These are phyloP conservation scores for Pyrus communis DNA, from an alignment of 306 rosid species.

Conservation along the genomic window DNA sequence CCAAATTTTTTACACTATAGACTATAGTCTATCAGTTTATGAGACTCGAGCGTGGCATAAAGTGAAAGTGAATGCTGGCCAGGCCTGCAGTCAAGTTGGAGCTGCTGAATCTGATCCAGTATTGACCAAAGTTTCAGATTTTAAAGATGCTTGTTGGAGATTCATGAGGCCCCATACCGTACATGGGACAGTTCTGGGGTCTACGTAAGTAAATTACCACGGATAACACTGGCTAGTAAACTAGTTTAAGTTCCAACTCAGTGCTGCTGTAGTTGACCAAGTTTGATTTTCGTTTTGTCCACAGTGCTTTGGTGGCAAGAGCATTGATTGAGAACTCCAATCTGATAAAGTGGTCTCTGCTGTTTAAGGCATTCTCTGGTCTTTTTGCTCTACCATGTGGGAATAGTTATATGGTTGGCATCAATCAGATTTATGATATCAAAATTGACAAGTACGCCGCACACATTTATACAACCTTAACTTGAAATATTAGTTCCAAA, in stretches of 20 bases:
- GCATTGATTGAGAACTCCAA: constrained; percentile 86
- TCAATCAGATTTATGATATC: constrained; percentile 94
- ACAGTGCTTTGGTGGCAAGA: constrained; percentile 87
- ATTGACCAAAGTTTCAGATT: constrained; percentile 42
- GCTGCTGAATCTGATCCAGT: constrained; percentile 74
- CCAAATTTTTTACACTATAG: background rate
- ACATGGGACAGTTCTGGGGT: constrained; percentile 87
- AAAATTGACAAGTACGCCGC: constrained; percentile 80
- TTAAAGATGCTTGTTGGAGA: constrained; percentile 96
- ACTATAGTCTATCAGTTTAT: background rate
- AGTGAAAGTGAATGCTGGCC: constrained; percentile 31
- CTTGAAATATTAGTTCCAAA: background rate
- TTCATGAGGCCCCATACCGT: constrained; percentile 94
- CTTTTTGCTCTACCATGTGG: constrained; percentile 86
- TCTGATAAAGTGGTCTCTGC: constrained; percentile 90
- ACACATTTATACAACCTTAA: background rate
- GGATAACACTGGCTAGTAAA: background rate
- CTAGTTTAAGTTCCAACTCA: background rate
- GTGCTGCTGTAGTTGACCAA: constrained; percentile 1
- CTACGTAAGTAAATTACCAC: constrained; percentile 44
- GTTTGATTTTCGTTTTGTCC: constrained; percentile 19
- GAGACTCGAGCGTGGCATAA: constrained; percentile 13
- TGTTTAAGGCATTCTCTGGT: constrained; percentile 80
- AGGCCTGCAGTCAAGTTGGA: constrained; percentile 82
- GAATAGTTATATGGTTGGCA: constrained; percentile 94